Conservation (phyloP, 495 filamentous ascomycete species). For the Podospora tetraspora region DNA sequence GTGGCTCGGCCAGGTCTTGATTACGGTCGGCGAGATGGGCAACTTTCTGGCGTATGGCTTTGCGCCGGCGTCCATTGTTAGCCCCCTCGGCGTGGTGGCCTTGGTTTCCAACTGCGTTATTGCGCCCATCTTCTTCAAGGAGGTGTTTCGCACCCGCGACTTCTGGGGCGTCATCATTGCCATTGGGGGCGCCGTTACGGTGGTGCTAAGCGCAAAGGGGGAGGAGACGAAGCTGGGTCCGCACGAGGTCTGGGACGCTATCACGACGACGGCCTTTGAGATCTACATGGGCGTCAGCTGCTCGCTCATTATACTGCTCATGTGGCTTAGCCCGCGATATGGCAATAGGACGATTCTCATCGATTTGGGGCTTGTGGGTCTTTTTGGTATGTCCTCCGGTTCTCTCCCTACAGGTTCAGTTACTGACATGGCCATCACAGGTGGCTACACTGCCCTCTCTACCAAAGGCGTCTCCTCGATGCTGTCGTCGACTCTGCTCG, state of each 20-base stretch:
- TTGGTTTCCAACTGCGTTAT: conserved; percentile 95
- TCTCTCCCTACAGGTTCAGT: background rate
- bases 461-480: conserved; percentile 96
- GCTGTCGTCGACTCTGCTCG: conserved; percentile 81
- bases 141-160: conserved; percentile 79
- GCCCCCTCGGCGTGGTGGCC: conserved; percentile 89
- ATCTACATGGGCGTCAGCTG: conserved; percentile 77
- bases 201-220: conserved; percentile 86
- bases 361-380: conserved; percentile 83
- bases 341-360: conserved; percentile 83
- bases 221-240: conserved; percentile 88
- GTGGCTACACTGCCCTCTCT: conserved; percentile 89
- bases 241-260: conserved; percentile 81
- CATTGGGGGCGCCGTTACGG: conserved; percentile 80
- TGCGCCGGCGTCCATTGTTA: conserved; percentile 97
- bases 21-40: conserved; percentile 87
- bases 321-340: conserved; percentile 76
- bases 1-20: conserved; percentile 89
- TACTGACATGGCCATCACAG: conserved; percentile 43
- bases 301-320: conserved; percentile 63
- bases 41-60: conserved; percentile 98
- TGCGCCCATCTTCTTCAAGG: conserved; percentile 87
- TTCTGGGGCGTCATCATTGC: conserved; percentile 81
- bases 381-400: conserved; percentile 65
- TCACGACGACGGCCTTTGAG: conserved; percentile 85